phyloP scores from a whole-genome alignment of 768 basidiomycete species.

The Gelatoporia subvermispora region DNA sequence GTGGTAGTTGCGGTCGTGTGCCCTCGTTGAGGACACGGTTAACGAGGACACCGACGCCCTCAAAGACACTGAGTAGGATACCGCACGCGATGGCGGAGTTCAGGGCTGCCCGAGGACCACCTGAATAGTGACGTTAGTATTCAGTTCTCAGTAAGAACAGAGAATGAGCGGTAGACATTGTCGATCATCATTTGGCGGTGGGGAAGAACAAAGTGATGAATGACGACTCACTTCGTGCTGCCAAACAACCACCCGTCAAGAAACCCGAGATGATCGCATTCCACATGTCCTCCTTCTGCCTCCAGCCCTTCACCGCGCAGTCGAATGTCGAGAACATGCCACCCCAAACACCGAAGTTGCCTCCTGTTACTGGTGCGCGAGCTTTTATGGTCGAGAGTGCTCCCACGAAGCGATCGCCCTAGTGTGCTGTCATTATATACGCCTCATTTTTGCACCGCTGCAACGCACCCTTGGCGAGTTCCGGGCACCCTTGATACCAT shows the following conservation, averaged over 20 bases:
- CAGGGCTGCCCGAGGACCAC: constrained; percentile 87
- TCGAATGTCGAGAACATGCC: constrained; percentile 99
- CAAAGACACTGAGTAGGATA: constrained; percentile 90
- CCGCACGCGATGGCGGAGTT: constrained; percentile 95
- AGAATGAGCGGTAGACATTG: background rate
- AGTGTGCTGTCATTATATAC: constrained; percentile 2
- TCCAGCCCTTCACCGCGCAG: constrained; percentile 94
- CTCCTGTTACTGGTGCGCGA: constrained; percentile 95
- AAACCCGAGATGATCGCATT: constrained; percentile 98
- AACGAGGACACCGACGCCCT: constrained; percentile 91
- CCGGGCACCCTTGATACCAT: constrained; percentile 95
- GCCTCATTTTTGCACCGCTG: background rate
- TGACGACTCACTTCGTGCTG: constrained; percentile 75
- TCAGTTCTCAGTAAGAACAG: background rate
- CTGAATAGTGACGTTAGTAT: constrained; percentile 35
- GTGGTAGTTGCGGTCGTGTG: constrained; percentile 74
- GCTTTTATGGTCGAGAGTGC: constrained; percentile 97
- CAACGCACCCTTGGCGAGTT: constrained; percentile 86
- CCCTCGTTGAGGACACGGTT: constrained; percentile 84
- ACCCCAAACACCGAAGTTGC: constrained; percentile 94
- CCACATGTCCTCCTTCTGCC: constrained; percentile 98
- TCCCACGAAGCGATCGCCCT: constrained; percentile 94
- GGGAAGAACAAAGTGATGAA: background rate
- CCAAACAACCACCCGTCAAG: constrained; percentile 95
- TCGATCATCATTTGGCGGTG: too few relatives aligned